These are phyloP conservation scores for Physocladia obscura DNA, from an alignment of 192 early-diverging fungal genomes.

Conservation along the genomic window DNA sequence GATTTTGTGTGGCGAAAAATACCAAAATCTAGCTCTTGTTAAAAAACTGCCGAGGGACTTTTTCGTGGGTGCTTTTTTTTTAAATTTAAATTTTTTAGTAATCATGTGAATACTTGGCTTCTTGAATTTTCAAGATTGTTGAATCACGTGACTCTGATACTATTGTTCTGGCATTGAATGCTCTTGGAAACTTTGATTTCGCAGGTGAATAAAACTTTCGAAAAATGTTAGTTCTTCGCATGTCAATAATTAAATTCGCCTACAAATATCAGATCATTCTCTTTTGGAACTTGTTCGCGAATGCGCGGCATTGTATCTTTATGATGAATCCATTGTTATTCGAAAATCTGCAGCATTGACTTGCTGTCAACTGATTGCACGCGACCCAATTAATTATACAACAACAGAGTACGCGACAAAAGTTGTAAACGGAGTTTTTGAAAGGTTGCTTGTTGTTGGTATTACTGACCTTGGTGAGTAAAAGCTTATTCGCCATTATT, in stretches of 20 bases:
- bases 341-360: conserved; percentile 39
- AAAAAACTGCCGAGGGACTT: conserved; percentile 47
- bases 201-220: conserved; percentile 4
- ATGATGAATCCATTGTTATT: conserved; percentile 34
- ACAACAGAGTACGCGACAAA: conserved; percentile 9
- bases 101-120: background rate
- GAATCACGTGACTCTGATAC: conserved; percentile 64
- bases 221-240: background rate
- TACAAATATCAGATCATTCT: conserved; percentile 19
- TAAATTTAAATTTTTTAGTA: background rate
- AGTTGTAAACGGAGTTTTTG: conserved; percentile 19
- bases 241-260: no score
- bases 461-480: conserved; percentile 25
- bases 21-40: conserved; percentile 55
- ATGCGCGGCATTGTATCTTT: conserved; percentile 29
- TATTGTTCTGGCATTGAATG: conserved; percentile 69
- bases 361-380: conserved; percentile 33
- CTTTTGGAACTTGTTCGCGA: conserved; percentile 24
- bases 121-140: conserved; percentile 25
- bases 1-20: conserved; percentile 69
- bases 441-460: conserved; percentile 22
- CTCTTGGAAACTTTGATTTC: conserved; percentile 77
- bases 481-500: background rate
- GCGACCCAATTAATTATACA: conserved; percentile 20
- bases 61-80: conserved; percentile 21